phyloP scores from a whole-genome alignment of 331 rosid species.

The Malus hybrid region DNA sequence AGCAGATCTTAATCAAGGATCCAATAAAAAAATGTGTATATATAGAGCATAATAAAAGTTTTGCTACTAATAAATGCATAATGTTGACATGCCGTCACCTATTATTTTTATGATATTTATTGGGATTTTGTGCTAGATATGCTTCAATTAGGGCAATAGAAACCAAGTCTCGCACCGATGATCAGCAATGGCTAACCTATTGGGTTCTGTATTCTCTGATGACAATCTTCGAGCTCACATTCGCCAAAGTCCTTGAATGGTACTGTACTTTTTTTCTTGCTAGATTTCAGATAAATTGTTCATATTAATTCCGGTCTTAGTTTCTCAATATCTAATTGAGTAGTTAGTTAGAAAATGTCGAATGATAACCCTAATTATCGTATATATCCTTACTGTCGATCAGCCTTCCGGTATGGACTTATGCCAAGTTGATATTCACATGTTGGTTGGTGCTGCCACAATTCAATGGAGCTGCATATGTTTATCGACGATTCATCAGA shows the following conservation, averaged over 20 bases:
- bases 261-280: not conserved
- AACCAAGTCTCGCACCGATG: slow-evolving; percentile 65
- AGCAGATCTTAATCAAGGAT: too few species aligned
- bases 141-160: slow-evolving; percentile 91
- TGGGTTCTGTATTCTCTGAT: slow-evolving; percentile 89
- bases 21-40: too few species aligned
- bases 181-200: slow-evolving; percentile 94
- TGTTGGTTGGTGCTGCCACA: slow-evolving; percentile 96
- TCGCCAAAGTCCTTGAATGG: slow-evolving; percentile 77
- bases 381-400: not conserved
- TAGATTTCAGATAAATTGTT: not conserved
- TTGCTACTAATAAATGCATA: too few species aligned
- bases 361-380: not conserved
- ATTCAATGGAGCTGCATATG: slow-evolving; percentile 84
- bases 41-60: too few species aligned
- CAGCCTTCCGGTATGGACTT: slow-evolving; percentile 87
- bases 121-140: slow-evolving; percentile 30
- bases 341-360: not conserved
- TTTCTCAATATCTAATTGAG: not conserved
- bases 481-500: slow-evolving; percentile 60
- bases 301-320: not conserved
- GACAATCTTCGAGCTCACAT: slow-evolving; percentile 89
- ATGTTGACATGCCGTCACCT: not conserved
- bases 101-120: not conserved
- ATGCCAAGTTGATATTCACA: slow-evolving; percentile 63